These are phyloP conservation scores for Hypoxylon lienhwacheense DNA, from an alignment of 495 filamentous ascomycete species.

Conservation along the genomic window DNA sequence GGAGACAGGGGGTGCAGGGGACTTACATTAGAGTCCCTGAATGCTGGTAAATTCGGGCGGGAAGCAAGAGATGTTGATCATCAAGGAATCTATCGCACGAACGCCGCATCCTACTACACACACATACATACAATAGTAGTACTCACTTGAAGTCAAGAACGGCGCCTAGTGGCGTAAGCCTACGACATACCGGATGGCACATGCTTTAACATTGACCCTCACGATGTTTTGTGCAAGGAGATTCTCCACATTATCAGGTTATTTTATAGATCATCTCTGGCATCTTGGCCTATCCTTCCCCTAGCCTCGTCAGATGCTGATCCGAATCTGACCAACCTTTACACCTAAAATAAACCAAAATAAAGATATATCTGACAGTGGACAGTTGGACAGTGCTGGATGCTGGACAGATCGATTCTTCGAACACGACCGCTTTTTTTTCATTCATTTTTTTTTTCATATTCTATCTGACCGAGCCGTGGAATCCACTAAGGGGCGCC, in stretches of 20 bases:
- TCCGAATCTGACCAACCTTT: constrained; percentile 27
- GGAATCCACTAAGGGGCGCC: neutral
- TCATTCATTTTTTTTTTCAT: no score
- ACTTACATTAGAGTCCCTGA: constrained; percentile 9
- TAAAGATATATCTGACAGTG: constrained; percentile 8
- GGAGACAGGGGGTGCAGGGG: constrained; percentile 21
- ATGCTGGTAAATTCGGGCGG: constrained; percentile 29
- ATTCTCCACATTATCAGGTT: constrained; percentile 24
- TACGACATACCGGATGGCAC: no score
- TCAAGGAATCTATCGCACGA: constrained; percentile 16
- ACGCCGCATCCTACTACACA: constrained; percentile 25
- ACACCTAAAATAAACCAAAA: neutral
- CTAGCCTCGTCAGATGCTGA: constrained; percentile 19
- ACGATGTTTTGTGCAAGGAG: constrained; percentile 23
- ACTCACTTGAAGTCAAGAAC: constrained; percentile 24
- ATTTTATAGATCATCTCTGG: constrained; percentile 29
- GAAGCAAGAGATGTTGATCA: constrained; percentile 31
- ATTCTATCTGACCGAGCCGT: constrained; percentile 6
- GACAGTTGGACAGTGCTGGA: no score
- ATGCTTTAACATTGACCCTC: constrained; percentile 6
- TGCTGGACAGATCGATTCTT: constrained; percentile 21
- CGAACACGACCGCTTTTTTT: constrained; percentile 13
- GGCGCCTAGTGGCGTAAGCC: constrained; percentile 13
- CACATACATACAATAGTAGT: no score
- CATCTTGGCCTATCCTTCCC: constrained; percentile 1